Evolutionary conservation across 352 stramenopile genomes (phyloP).

Genomic region (Phytophthora foliorum): DNA sequence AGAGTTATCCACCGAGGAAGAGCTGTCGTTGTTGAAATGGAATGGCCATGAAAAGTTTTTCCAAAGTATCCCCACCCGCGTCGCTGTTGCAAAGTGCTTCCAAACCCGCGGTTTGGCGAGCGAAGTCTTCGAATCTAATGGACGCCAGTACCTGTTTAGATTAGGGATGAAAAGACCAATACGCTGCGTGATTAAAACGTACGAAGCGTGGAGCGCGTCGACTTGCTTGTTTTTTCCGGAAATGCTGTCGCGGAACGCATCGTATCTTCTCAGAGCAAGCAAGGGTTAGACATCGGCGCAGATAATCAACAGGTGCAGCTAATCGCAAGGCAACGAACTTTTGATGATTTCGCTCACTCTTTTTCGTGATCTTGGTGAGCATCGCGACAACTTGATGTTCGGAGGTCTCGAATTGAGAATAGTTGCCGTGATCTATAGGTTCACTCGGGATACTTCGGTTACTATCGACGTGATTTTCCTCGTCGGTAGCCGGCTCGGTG

Average conservation of each 20-base stretch:
- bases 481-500: constrained; percentile 49
- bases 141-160: background rate
- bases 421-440: background rate
- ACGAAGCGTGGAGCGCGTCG: constrained; percentile 40
- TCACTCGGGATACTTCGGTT: background rate
- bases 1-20: constrained; percentile 12
- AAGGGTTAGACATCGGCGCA: constrained; percentile 2
- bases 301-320: background rate
- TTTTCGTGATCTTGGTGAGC: constrained; percentile 48
- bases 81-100: constrained; percentile 52
- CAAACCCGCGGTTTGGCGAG: constrained; percentile 47
- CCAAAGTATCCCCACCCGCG: constrained; percentile 45
- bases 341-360: constrained; percentile 53
- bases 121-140: constrained; percentile 53
- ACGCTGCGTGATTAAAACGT: constrained; percentile 8
- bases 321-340: constrained; percentile 28
- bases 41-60: constrained; percentile 63
- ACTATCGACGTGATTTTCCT: constrained; percentile 20
- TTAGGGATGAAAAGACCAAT: background rate
- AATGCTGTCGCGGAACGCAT: constrained; percentile 39
- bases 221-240: constrained; percentile 43
- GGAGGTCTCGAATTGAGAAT: constrained; percentile 24
- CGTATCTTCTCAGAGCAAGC: constrained; percentile 36
- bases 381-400: constrained; percentile 48
- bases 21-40: constrained; percentile 46